Evolutionary conservation across 176 grass and related monocot species (phyloP).

Genomic region (Puccinellia tenuiflora): DNA sequence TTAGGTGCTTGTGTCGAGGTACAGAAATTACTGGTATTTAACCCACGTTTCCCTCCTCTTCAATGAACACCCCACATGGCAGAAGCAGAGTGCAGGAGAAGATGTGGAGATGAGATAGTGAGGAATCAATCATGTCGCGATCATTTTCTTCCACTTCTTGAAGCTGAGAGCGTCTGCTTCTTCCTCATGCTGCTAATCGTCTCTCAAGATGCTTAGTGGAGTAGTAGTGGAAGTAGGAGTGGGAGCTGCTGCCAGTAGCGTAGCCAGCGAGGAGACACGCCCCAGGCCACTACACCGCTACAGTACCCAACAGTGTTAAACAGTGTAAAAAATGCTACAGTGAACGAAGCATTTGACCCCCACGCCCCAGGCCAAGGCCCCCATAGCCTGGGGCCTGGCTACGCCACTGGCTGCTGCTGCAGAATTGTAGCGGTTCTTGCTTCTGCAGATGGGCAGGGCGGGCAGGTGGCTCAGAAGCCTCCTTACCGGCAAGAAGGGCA

Average conservation of each 20-base stretch:
- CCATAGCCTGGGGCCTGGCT: too few relatives aligned
- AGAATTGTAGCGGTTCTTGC: background rate
- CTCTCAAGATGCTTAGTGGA: background rate
- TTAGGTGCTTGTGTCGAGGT: constrained; percentile 9
- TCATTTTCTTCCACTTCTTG: background rate
- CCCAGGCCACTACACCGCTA: too few relatives aligned
- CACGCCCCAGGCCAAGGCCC: too few relatives aligned
- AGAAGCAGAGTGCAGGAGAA: background rate
- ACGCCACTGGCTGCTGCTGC: too few relatives aligned
- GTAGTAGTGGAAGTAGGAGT: background rate
- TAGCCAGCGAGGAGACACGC: too few relatives aligned
- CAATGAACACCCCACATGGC: background rate
- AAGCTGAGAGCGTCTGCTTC: background rate
- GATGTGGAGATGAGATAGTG: background rate
- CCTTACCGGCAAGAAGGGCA: constrained; percentile 33
- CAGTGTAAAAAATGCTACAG: too few relatives aligned
- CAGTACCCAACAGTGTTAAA: too few relatives aligned
- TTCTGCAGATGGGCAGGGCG: constrained; percentile 56
- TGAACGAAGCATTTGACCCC: too few relatives aligned
- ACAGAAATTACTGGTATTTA: constrained; percentile 19
- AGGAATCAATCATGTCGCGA: background rate
- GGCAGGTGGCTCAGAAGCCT: constrained; percentile 60
- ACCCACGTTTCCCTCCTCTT: background rate
- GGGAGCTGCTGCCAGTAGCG: too few relatives aligned
- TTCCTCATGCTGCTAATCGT: background rate